phyloP scores from a whole-genome alignment of 2,329 filamentous ascomycete genomes.

The Xylaria sp. region DNA sequence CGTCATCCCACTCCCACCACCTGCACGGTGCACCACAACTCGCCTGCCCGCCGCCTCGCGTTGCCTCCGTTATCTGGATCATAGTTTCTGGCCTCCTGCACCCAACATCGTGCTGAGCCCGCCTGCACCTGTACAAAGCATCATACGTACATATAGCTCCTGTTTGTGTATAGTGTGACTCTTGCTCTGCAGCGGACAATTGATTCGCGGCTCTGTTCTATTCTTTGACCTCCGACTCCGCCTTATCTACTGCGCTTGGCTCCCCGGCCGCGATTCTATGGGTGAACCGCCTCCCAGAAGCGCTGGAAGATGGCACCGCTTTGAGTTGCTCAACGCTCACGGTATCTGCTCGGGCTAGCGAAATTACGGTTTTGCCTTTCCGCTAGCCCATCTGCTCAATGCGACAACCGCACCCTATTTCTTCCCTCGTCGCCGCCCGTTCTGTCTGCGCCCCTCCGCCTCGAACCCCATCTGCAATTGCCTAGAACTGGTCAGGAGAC shows the following conservation, averaged over 20 bases:
- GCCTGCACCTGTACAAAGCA: neutral
- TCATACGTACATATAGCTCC: neutral
- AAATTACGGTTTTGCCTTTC: conserved; percentile 2
- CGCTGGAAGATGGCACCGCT: conserved; percentile 41
- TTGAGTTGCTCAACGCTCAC: conserved; percentile 36
- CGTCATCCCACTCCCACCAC: conserved; percentile 24
- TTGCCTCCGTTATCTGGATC: neutral
- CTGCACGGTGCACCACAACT: conserved; percentile 21
- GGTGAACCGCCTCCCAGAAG: conserved; percentile 36
- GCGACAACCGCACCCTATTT: conserved; percentile 17
- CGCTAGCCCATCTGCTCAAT: conserved; percentile 15
- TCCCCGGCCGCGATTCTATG: conserved; percentile 31
- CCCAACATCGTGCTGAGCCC: neutral
- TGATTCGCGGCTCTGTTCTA: conserved; percentile 2
- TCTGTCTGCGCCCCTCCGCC: conserved; percentile 5
- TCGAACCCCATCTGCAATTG: conserved; percentile 18
- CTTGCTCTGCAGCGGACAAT: conserved; percentile 15
- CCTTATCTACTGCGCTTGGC: conserved; percentile 2
- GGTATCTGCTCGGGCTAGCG: conserved; percentile 7
- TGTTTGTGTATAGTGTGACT: neutral
- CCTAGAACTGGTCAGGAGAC: conserved; percentile 5
- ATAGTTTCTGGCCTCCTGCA: neutral
- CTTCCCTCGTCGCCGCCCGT: conserved; percentile 13
- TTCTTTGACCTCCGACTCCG: neutral
- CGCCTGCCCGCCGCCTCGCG: conserved; percentile 21